Evolutionary conservation across 768 basidiomycete species (phyloP).

Genomic region (Leucosporidium creatinivorum): DNA sequence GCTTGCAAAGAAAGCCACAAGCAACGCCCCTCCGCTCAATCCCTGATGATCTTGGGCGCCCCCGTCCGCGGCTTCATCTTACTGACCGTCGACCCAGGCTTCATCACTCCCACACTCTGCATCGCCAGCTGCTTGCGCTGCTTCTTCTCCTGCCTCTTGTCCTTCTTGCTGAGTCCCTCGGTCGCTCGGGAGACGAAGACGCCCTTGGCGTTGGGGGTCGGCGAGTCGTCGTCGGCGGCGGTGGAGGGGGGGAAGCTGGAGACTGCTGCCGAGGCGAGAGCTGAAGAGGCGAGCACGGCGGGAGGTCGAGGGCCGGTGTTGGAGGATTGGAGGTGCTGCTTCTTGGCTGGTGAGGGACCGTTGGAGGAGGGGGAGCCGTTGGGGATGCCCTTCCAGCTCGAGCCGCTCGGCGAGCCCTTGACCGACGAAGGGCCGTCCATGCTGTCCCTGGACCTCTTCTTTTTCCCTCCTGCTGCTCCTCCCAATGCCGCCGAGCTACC

Average conservation of each 20-base stretch:
- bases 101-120: not conserved
- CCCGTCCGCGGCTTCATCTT: too few species aligned
- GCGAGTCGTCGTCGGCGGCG: not conserved
- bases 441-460: conserved; percentile 1
- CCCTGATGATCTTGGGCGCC: too few species aligned
- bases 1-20: too few species aligned
- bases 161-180: not conserved
- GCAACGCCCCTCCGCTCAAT: too few species aligned
- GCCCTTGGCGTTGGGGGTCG: not conserved
- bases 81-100: not conserved
- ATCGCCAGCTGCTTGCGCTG: not conserved
- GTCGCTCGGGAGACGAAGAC: not conserved
- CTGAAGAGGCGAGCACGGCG: not conserved
- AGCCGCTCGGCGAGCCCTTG: not conserved
- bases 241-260: not conserved
- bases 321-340: not conserved
- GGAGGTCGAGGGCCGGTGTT: not conserved
- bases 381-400: not conserved
- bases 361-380: not conserved
- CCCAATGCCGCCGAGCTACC: not conserved
- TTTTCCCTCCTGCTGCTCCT: not conserved
- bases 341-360: not conserved
- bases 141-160: not conserved
- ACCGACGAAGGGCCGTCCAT: not conserved
- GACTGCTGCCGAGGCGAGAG: not conserved